A percentile compares a stretch with the other conserved stretches of the same genome.
Evolutionary conservation across 192 early-diverging fungal genomes (phyloP).

Genomic region (Mortierella alpina): DNA sequence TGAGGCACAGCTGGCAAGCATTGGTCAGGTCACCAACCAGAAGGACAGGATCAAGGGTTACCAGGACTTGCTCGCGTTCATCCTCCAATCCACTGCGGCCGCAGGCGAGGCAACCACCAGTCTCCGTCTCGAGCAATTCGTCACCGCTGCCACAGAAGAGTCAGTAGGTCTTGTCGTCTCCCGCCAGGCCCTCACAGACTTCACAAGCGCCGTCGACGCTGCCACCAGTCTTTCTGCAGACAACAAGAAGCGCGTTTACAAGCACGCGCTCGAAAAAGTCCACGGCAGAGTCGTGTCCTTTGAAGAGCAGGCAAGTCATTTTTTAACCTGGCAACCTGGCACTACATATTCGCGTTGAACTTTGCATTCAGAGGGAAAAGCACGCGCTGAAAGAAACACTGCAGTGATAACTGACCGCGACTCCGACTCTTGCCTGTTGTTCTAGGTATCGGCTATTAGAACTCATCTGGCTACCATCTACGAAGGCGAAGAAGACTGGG

Average conservation of each 20-base stretch:
- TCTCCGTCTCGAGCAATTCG: conserved; percentile 45
- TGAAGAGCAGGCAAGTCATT: conserved; percentile 76
- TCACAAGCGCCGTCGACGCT: conserved; percentile 70
- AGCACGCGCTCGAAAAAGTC: conserved; percentile 74
- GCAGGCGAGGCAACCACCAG: conserved; percentile 5
- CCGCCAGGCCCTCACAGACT: conserved; percentile 78
- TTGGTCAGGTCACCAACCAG: conserved; percentile 42
- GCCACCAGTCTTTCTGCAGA: conserved; percentile 50
- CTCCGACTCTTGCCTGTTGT: not conserved
- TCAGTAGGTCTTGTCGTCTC: conserved; percentile 81
- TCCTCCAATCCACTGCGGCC: conserved; percentile 15
- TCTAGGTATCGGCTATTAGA: conserved; percentile 75
- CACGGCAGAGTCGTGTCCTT: conserved; percentile 82
- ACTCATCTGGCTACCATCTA: conserved; percentile 80
- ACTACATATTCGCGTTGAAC: not conserved
- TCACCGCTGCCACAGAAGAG: conserved; percentile 70
- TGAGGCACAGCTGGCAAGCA: conserved; percentile 25
- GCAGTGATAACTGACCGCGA: not conserved
- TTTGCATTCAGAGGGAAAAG: not conserved
- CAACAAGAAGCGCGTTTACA: conserved; percentile 68
- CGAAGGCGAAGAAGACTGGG: conserved; percentile 80
- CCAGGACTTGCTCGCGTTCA: conserved; percentile 44
- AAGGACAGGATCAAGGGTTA: conserved; percentile 56
- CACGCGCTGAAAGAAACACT: not conserved
- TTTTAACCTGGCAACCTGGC: not conserved